Evolutionary conservation across 1,284 basidiomycete species (phyloP).

Genomic region (Puccinia brachypodii): DNA sequence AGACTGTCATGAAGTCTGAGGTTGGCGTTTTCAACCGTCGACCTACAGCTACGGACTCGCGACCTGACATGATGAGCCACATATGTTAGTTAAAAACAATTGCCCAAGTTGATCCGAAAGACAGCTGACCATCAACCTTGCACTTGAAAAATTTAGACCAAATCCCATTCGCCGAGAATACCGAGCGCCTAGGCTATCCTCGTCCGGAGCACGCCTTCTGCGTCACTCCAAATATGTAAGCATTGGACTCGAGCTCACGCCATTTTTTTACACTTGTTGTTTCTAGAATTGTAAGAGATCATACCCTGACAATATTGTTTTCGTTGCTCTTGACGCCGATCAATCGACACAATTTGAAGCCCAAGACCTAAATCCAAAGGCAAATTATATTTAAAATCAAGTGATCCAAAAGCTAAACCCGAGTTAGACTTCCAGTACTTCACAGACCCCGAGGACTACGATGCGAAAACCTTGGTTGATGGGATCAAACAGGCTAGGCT

Average conservation of each 20-base stretch:
- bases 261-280: too few relatives aligned
- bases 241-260: background rate
- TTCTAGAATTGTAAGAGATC: too few relatives aligned
- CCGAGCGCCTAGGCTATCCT: slow-evolving; percentile 56
- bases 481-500: slow-evolving; percentile 62
- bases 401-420: slow-evolving; percentile 59
- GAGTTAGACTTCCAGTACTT: slow-evolving; percentile 63
- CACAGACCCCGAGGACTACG: slow-evolving; percentile 60
- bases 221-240: slow-evolving; percentile 58
- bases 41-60: slow-evolving; percentile 46
- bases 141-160: slow-evolving; percentile 51
- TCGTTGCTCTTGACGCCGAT: background rate
- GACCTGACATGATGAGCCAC: slow-evolving; percentile 57
- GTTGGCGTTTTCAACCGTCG: slow-evolving; percentile 55
- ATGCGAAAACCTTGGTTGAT: slow-evolving; percentile 61
- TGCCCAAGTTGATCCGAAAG: slow-evolving; percentile 49
- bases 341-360: too few relatives aligned
- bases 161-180: slow-evolving; percentile 56
- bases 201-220: slow-evolving; percentile 57
- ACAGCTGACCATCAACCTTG: background rate
- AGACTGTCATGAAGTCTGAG: slow-evolving; percentile 58
- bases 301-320: too few relatives aligned
- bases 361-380: slow-evolving; percentile 59
- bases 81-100: slow-evolving; percentile 48
- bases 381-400: slow-evolving; percentile 57